phyloP scores from a whole-genome alignment of 805 yeast species.

The Starmerella bombicola region DNA sequence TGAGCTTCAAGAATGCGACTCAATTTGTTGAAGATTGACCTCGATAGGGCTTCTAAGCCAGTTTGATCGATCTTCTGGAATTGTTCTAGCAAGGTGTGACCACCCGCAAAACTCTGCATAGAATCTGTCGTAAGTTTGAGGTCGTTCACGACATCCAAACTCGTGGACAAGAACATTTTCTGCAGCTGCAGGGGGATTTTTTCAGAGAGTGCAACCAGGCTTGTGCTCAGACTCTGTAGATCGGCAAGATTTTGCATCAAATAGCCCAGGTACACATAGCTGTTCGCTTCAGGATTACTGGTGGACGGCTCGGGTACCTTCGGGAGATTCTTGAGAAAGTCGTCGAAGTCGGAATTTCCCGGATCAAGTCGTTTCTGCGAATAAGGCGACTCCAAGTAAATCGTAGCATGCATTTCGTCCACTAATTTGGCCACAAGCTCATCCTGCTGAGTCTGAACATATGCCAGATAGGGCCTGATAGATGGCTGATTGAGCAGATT shows the following conservation, averaged over 20 bases:
- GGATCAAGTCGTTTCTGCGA: conserved; percentile 18
- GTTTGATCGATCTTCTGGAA: conserved; percentile 21
- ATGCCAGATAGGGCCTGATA: conserved; percentile 26
- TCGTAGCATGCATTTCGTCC: conserved; percentile 61
- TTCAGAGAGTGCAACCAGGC: conserved; percentile 7
- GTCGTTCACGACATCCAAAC: conserved; percentile 10
- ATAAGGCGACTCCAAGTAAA: conserved; percentile 44
- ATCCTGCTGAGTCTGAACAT: conserved; percentile 30
- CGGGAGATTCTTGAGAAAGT: conserved; percentile 12
- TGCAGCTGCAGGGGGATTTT: conserved; percentile 6
- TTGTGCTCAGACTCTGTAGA: conserved; percentile 26
- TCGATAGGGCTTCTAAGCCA: conserved; percentile 57
- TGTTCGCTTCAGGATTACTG: conserved; percentile 30
- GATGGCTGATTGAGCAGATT: conserved; percentile 26
- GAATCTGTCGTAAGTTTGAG: conserved; percentile 12
- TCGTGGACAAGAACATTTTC: conserved; percentile 1
- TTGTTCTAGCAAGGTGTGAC: conserved; percentile 17
- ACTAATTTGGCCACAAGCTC: conserved; percentile 53
- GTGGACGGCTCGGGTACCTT: conserved; percentile 8
- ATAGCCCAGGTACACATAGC: conserved; percentile 42
- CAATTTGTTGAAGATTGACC: conserved; percentile 52
- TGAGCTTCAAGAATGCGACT: conserved; percentile 58
- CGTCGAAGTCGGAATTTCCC: conserved; percentile 9
- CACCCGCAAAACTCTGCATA: conserved; percentile 1
- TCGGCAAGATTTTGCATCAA: conserved; percentile 47